A percentile compares a stretch with the other conserved stretches of the same genome.
Evolutionary conservation across 768 basidiomycete species (phyloP).

Genomic region (Mycena chlorophos): DNA sequence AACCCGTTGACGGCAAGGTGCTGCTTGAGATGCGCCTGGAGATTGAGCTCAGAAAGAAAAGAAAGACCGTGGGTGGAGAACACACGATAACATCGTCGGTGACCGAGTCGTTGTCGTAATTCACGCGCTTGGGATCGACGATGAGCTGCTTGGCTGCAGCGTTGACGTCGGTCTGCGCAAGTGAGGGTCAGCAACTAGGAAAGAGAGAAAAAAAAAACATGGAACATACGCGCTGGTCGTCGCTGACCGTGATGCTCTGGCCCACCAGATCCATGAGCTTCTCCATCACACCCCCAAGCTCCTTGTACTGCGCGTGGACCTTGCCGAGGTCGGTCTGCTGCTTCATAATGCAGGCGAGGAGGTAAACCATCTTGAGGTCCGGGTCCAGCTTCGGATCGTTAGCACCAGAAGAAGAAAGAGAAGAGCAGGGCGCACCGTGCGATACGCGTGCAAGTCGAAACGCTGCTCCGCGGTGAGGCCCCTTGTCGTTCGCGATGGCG

Average conservation of each 20-base stretch:
- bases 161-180: neutral
- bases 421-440: too few relatives aligned
- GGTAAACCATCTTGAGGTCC: neutral
- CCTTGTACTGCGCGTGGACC: neutral
- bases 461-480: too few relatives aligned
- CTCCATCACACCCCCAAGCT: neutral
- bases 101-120: conserved; percentile 4
- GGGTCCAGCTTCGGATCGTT: too few relatives aligned
- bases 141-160: neutral
- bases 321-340: neutral
- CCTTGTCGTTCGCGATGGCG: too few relatives aligned
- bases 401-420: too few relatives aligned
- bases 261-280: neutral
- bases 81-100: neutral
- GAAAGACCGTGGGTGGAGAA: neutral
- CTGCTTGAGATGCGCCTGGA: neutral
- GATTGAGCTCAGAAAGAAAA: neutral
- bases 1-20: neutral
- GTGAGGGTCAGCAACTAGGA: neutral
- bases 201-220: neutral
- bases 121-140: neutral
- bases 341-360: neutral
- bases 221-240: neutral
- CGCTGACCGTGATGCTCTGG: neutral
- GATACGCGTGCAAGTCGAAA: too few relatives aligned